Evolutionary conservation across 257 asterid species (phyloP).

Genomic region (Leptodermis oblonga): DNA sequence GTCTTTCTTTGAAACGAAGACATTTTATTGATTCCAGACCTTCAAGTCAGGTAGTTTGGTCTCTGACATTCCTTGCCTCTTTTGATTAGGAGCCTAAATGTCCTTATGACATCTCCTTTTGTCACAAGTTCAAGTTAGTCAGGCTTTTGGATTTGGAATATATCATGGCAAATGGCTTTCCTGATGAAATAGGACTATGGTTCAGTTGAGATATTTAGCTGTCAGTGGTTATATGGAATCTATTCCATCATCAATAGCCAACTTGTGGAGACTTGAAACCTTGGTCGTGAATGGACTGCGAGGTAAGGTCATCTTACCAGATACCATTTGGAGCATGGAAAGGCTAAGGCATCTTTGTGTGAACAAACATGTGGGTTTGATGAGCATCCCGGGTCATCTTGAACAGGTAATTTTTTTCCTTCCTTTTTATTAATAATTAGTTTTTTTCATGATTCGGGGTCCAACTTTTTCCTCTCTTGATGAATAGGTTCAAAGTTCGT

Average conservation of each 20-base stretch:
- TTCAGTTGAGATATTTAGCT: constrained; percentile 15
- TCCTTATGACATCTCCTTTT: constrained; percentile 11
- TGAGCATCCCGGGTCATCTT: too few relatives aligned
- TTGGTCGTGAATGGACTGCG: too few relatives aligned
- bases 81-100: background rate
- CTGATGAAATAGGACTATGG: background rate
- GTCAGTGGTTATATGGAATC: background rate
- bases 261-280: too few relatives aligned
- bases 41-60: too few relatives aligned
- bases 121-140: background rate
- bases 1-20: background rate
- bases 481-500: background rate
- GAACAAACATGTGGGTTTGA: background rate
- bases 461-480: too few relatives aligned
- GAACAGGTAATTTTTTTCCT: too few relatives aligned
- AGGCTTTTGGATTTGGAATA: background rate
- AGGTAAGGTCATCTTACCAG: too few relatives aligned
- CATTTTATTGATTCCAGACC: constrained; percentile 2
- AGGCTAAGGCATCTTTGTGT: constrained; percentile 14
- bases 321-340: too few relatives aligned
- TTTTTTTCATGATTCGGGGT: too few relatives aligned
- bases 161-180: background rate
- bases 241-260: background rate
- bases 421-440: too few relatives aligned
- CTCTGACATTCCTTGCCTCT: too few relatives aligned